Conservation (phyloP, 1,284 basidiomycete genomes). For the Boletus smithii region DNA sequence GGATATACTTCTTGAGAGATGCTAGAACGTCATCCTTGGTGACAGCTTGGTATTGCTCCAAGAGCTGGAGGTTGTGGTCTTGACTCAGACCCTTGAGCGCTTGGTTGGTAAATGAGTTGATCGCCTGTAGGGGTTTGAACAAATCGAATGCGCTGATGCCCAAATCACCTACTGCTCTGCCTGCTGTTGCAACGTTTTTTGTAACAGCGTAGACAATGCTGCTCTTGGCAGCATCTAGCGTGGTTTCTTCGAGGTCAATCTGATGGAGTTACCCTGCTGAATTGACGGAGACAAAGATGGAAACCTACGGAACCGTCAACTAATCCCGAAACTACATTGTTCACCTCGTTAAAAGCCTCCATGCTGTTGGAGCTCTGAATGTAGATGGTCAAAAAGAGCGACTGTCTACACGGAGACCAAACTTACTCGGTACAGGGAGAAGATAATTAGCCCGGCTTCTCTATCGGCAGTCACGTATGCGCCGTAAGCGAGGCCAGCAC, state of each 20-base stretch:
- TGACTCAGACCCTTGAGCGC: conserved; percentile 77
- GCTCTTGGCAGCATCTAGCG: conserved; percentile 89
- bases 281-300: background rate
- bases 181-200: conserved; percentile 78
- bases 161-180: conserved; percentile 64
- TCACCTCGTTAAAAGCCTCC: conserved; percentile 81
- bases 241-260: conserved; percentile 80
- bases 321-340: conserved; percentile 70
- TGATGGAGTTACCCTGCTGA: conserved; percentile 33
- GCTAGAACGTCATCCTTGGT: conserved; percentile 74
- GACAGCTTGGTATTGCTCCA: conserved; percentile 77
- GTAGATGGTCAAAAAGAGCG: conserved; percentile 5
- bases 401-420: background rate
- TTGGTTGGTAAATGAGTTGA: conserved; percentile 83
- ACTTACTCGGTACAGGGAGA: conserved; percentile 79
- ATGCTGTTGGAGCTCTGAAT: conserved; percentile 82
- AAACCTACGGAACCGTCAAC: conserved; percentile 73
- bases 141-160: background rate
- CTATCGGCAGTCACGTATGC: conserved; percentile 77
- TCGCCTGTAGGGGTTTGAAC: conserved; percentile 48
- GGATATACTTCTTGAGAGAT: conserved; percentile 72
- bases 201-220: conserved; percentile 86
- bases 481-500: conserved; percentile 92
- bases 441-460: conserved; percentile 81
- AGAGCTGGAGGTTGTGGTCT: conserved; percentile 68